Percentiles rank a stretch among this genome's conserved stretches.
Conservation (phyloP, 2,329 filamentous ascomycete species). For the Remersonia thermophila region DNA sequence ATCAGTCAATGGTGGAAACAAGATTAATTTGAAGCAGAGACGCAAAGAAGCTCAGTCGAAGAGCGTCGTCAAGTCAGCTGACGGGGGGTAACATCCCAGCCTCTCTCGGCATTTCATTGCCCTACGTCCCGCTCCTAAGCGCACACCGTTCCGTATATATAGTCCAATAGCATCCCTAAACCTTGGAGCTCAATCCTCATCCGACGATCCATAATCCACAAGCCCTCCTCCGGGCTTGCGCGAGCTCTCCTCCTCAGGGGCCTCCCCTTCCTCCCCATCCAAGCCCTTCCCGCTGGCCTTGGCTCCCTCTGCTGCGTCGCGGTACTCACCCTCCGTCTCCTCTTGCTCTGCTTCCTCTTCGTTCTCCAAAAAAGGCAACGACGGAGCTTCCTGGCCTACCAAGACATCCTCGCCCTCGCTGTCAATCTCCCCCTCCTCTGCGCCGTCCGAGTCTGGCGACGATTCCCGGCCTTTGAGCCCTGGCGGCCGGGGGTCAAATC, state of each 20-base stretch:
- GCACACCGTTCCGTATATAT: too few relatives aligned
- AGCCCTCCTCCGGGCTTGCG: slow-evolving; percentile 1
- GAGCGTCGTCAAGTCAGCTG: too few relatives aligned
- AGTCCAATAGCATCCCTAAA: too few relatives aligned
- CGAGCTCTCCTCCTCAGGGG: neutral
- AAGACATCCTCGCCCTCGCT: slow-evolving; percentile 13
- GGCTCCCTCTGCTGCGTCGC: neutral
- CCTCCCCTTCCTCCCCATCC: neutral
- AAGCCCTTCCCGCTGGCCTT: too few relatives aligned
- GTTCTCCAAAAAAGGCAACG: too few relatives aligned
- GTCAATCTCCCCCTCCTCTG: slow-evolving; percentile 17
- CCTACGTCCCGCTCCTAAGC: too few relatives aligned
- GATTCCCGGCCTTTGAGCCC: too few relatives aligned
- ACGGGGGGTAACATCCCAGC: too few relatives aligned
- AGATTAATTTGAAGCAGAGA: too few relatives aligned
- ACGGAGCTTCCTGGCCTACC: neutral
- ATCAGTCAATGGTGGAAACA: too few relatives aligned
- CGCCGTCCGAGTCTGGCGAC: neutral
- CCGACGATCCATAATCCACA: slow-evolving; percentile 11
- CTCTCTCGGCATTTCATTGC: too few relatives aligned
- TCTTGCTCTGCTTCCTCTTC: neutral
- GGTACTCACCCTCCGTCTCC: neutral
- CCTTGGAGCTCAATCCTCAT: slow-evolving; percentile 6
- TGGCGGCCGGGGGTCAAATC: neutral
- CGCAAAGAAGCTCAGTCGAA: too few relatives aligned